Conservation (phyloP, 1,284 basidiomycete species). For the Trichosporon sp. region DNA sequence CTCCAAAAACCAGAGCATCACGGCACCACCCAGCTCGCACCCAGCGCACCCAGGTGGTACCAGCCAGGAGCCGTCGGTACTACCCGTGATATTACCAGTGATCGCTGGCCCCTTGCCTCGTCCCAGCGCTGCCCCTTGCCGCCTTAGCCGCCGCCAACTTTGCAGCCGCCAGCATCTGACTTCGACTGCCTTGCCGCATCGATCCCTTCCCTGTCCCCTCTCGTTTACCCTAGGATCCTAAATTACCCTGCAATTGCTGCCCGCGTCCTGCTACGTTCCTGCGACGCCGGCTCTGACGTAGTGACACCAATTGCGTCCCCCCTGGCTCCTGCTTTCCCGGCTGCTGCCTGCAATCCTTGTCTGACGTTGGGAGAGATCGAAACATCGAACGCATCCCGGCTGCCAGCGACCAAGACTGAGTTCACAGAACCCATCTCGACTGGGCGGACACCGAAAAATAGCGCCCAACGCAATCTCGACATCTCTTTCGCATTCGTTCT, state of each 20-base stretch:
- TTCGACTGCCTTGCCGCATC: too few relatives aligned
- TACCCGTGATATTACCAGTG: constrained; percentile 8
- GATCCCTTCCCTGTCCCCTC: background rate
- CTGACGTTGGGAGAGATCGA: too few relatives aligned
- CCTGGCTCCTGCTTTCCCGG: background rate
- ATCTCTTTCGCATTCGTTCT: background rate
- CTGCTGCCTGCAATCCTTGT: background rate
- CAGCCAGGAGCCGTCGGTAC: background rate
- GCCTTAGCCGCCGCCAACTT: background rate
- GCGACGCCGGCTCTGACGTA: constrained; percentile 8
- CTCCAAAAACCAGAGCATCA: background rate
- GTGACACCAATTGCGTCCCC: constrained; percentile 10
- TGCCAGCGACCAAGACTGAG: background rate
- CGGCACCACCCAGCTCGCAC: too few relatives aligned
- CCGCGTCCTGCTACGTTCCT: background rate
- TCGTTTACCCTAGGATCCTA: background rate
- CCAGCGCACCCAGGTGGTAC: too few relatives aligned
- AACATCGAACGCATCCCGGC: background rate
- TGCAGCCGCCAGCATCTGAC: too few relatives aligned
- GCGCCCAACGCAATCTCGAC: background rate
- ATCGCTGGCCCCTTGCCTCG: background rate
- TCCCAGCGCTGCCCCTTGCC: too few relatives aligned
- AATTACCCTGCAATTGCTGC: background rate
- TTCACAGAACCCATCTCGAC: background rate
- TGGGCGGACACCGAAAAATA: constrained; percentile 2